Base-by-base conservation (phyloP, 768 basidiomycete species). In the Boletus vermiculosoides region DNA sequence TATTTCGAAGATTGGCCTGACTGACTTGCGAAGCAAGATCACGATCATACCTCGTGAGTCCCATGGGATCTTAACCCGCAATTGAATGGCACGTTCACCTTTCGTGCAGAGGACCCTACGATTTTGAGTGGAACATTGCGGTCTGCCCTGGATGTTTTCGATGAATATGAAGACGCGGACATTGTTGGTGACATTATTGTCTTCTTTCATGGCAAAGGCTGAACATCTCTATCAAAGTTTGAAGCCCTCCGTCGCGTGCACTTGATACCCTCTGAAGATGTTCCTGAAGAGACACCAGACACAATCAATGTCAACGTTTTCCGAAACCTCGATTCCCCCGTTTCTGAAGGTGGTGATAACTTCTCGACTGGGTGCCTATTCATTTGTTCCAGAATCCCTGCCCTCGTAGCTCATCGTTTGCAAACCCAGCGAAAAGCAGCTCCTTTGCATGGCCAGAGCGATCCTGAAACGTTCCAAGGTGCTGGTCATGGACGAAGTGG, bases 381-480 rank as follows among this genome's bases (percentile, higher is more conserved):
- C 50, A 2, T 49, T 39, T 11, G n/a, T 33, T 30, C n/a, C 9
- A 16, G 22, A 45, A 12, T 23, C 20, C 15, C 6, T 5, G 11
- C 34, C 31, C 9, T 18, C 23, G 25, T 41, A 5, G n/a, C 52
- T 68, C 41, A 63, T 40, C 20, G 30, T 39, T 10, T 20, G 33
- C 8, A 8, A 12, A 52, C 54, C 12, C 44, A 85, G 86, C 33
- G 88, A 92, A 73, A 92, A 90, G 64, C 91, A 93, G 70, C 71
- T 93, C n/a, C 76, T 93, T 9, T 92, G 91, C 67, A 92, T 94
- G 90, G 92, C 92, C 6, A 80, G 91, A 52, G 90, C 92, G 2
- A 91, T 94, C 58, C 70, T 94, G 25, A 88, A 88, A 69, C 79
- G 88, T 9, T 86, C 88, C 40, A 90, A 82, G 63, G 77, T 94